Percentiles rank a stretch among this genome's conserved stretches.
Evolutionary conservation across 148 eudicot genomes (phyloP).

Genomic region (Silene uniflora): DNA sequence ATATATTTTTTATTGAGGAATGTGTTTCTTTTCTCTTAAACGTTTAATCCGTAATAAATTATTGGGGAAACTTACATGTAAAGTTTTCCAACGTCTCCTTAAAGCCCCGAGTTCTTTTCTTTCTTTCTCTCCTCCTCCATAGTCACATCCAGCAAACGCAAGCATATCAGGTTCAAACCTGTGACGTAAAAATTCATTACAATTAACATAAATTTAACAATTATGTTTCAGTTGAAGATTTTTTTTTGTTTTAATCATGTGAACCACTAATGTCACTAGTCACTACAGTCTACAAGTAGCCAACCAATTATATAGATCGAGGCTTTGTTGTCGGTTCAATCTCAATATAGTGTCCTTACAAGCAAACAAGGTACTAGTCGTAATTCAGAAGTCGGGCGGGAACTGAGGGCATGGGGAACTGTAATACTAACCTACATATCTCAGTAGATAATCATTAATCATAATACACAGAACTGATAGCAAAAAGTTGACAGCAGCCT

Average conservation of each 20-base stretch:
- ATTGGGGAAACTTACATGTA: constrained; percentile 53
- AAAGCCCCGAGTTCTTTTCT: constrained; percentile 52
- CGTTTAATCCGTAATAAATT: background rate
- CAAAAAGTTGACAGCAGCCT: constrained; percentile 4
- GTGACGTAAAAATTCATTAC: constrained; percentile 10
- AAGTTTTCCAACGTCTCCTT: constrained; percentile 73
- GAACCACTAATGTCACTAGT: background rate
- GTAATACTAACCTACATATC: background rate
- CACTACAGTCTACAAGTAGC: background rate
- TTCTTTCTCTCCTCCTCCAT: constrained; percentile 88
- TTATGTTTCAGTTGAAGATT: constrained; percentile 8
- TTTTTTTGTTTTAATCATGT: background rate
- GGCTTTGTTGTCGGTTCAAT: background rate
- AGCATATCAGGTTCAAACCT: constrained; percentile 98
- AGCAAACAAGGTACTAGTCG: background rate
- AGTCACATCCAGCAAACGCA: constrained; percentile 91
- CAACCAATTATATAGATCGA: background rate
- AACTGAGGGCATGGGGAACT: background rate
- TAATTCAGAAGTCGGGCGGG: background rate
- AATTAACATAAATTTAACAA: background rate
- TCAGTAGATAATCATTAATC: constrained; percentile 1
- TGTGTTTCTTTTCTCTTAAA: background rate
- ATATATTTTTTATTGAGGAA: background rate
- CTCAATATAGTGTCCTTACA: background rate
- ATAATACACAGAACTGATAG: background rate